phyloP scores from a whole-genome alignment of 2,329 filamentous ascomycete species.

The Penicillium thymicola region DNA sequence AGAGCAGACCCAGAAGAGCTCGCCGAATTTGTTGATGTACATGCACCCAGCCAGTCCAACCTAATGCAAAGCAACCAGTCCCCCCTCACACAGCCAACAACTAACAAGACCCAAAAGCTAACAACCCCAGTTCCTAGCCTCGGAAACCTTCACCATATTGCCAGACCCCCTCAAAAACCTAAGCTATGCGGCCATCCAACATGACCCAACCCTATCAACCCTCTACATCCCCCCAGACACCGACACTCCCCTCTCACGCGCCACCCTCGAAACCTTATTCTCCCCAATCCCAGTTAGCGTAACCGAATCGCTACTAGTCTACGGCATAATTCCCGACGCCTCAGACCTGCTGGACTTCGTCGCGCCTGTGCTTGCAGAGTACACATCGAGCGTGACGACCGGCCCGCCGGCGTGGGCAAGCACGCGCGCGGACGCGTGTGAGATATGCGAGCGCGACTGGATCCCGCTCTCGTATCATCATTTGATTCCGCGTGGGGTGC shows the following conservation, averaged over 20 bases:
- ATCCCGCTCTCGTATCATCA: constrained; percentile 80
- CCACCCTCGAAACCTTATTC: constrained; percentile 52
- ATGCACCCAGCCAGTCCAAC: constrained; percentile 1
- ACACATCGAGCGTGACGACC: constrained; percentile 56
- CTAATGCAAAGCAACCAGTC: neutral
- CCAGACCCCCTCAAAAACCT: constrained; percentile 60
- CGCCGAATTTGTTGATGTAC: constrained; percentile 71
- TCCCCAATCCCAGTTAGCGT: constrained; percentile 58
- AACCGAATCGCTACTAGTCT: constrained; percentile 65
- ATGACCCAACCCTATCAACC: constrained; percentile 49
- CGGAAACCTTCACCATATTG: constrained; percentile 64
- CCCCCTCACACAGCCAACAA: neutral
- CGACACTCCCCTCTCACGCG: constrained; percentile 51
- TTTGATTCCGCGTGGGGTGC: constrained; percentile 74
- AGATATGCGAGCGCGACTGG: constrained; percentile 73
- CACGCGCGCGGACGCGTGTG: constrained; percentile 61
- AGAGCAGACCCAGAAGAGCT: constrained; percentile 61
- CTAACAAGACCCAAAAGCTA: constrained; percentile 5
- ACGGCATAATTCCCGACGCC: constrained; percentile 56
- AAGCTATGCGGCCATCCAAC: constrained; percentile 56
- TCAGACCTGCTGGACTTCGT: constrained; percentile 56
- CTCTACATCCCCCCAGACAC: constrained; percentile 47
- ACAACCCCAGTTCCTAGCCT: constrained; percentile 60
- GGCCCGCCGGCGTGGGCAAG: constrained; percentile 62
- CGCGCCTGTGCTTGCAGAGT: constrained; percentile 60